phyloP scores from a whole-genome alignment of 495 filamentous ascomycete genomes.

The Staphylotrichum tortipilum region DNA sequence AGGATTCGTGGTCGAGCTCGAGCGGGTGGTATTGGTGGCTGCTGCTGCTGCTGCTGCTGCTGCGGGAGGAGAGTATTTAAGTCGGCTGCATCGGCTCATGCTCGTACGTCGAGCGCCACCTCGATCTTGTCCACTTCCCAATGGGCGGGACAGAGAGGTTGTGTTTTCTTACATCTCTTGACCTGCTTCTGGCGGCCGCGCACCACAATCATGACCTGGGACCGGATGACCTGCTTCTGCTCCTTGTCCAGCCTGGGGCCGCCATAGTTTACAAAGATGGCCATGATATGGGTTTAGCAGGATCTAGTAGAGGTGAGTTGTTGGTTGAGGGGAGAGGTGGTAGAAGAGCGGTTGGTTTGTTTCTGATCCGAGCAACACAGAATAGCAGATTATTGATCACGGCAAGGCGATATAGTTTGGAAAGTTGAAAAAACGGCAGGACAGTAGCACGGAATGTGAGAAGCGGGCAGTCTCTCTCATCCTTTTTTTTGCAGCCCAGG shows the following conservation, averaged over 20 bases:
- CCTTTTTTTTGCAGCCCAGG: too few relatives aligned
- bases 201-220: neutral
- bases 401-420: too few relatives aligned
- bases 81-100: too few relatives aligned
- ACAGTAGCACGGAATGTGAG: too few relatives aligned
- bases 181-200: neutral
- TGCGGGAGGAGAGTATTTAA: neutral
- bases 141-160: too few relatives aligned
- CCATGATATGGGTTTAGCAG: too few relatives aligned
- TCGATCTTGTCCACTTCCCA: neutral
- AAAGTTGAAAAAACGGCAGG: too few relatives aligned
- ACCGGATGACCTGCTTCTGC: neutral
- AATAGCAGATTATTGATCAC: too few relatives aligned
- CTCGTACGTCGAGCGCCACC: too few relatives aligned
- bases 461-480: too few relatives aligned
- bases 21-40: neutral
- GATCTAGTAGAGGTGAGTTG: neutral
- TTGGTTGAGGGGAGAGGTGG: neutral
- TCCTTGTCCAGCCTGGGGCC: neutral
- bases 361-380: neutral
- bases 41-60: neutral
- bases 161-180: neutral
- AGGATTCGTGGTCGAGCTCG: neutral
- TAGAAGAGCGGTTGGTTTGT: too few relatives aligned
- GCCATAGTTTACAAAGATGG: neutral